Evolutionary conservation across 139 green algal genomes (phyloP), one percentile per base, ranked within the genome.

Genomic region (Ettlia oleoabundans): DNA sequence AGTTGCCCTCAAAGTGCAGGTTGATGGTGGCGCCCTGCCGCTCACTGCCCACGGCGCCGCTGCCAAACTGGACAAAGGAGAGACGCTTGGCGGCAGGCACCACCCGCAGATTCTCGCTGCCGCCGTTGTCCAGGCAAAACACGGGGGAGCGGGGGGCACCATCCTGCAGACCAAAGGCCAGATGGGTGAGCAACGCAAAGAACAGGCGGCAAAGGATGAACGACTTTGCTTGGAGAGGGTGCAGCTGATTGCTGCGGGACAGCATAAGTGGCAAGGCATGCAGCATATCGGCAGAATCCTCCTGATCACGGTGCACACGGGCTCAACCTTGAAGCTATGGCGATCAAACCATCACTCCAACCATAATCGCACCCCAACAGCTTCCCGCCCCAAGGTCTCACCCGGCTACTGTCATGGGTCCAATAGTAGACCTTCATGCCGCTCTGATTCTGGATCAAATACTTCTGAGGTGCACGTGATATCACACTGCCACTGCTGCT

Each of bases 361-460:
- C n/a, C n/a, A n/a, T n/a, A n/a, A n/a, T n/a, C n/a, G n/a, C n/a
- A n/a, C n/a, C n/a, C n/a, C n/a, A n/a, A n/a, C n/a, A n/a, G n/a
- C n/a, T n/a, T 9, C 15, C 24, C 28, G 4, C 55, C 2, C 6
- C 28, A 2, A 22, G 9, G 6, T 41, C 71, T 26, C 61, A 58
- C 75, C 82, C 51, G 33, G 26, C 19, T 37, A 15, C 63, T 37
- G n/a, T 90, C 86, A n/a, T n/a, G n/a, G 2, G 84, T 85, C 92
- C 91, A 97, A 84, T 97, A 97, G 85, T 89, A 95, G 7, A 95
- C 66, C 8, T 80, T 70, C 72, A 94, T 82, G 30, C 93, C 93
- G 19, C 90, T 93, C 77, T 94, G 89, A 81, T 97, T 97, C 72
- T 95, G 91, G 71, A 97, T 95, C 24, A 95, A 85, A 85, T 96